A percentile compares a stretch with the other conserved stretches of the same genome.
phyloP scores from a whole-genome alignment of 305 asterid species.

The Fraxinus latifolia region DNA sequence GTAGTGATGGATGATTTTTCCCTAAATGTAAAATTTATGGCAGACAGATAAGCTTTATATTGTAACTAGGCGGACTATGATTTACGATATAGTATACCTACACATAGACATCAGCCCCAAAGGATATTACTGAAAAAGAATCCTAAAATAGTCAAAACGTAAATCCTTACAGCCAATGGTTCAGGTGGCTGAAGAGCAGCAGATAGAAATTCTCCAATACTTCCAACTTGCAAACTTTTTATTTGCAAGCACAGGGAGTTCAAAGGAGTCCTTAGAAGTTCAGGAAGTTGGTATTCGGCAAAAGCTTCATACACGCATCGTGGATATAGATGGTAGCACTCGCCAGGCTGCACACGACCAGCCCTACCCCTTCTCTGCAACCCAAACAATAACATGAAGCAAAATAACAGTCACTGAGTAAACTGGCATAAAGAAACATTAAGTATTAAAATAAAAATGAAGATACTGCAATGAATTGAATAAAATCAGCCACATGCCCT shows the following conservation, averaged over 20 bases:
- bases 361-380: constrained; percentile 98
- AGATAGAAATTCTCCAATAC: constrained; percentile 79
- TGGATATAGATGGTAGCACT: constrained; percentile 94
- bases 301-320: constrained; percentile 92
- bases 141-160: constrained; percentile 11
- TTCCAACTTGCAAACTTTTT: constrained; percentile 84
- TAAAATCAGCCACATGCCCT: constrained; percentile 11
- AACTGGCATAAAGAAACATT: constrained; percentile 5
- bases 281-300: constrained; percentile 96
- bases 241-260: constrained; percentile 99
- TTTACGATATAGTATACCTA: not conserved
- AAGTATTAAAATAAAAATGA: not conserved
- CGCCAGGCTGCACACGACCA: constrained; percentile 98
- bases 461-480: constrained; percentile 10
- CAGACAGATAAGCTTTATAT: not conserved
- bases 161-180: constrained; percentile 71
- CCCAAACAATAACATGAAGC: constrained; percentile 26
- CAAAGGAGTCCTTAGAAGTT: constrained; percentile 88
- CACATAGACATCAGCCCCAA: constrained; percentile 6
- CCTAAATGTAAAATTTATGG: not conserved
- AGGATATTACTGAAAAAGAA: constrained; percentile 3
- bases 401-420: constrained; percentile 14
- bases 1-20: constrained; percentile 6
- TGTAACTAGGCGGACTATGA: not conserved
- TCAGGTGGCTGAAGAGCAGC: constrained; percentile 99